These are phyloP conservation scores for Fusarium sp. DNA, from an alignment of 2,329 filamentous ascomycete genomes.

Conservation along the genomic window DNA sequence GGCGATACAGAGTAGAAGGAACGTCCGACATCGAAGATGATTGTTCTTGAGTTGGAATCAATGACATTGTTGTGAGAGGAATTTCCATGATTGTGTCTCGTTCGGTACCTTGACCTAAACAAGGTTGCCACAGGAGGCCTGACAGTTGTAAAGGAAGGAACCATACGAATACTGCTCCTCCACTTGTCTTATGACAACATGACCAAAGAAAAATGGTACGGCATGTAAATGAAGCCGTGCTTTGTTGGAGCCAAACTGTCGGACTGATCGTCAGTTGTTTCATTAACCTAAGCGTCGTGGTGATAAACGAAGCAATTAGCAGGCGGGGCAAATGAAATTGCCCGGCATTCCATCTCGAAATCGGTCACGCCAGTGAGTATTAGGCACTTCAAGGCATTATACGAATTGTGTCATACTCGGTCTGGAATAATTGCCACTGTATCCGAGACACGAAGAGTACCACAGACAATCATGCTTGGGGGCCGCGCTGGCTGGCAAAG, in stretches of 20 bases:
- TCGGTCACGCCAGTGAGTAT: too few species aligned
- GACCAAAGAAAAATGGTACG: not conserved
- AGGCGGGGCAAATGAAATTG: slow-evolving; percentile 12
- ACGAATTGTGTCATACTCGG: slow-evolving; percentile 1
- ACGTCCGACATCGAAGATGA: not conserved
- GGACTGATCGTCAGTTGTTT: slow-evolving; percentile 16
- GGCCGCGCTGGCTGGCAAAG: not conserved
- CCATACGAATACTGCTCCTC: not conserved
- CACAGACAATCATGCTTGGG: slow-evolving; percentile 2
- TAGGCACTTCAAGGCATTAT: not conserved
- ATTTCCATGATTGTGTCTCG: too few species aligned
- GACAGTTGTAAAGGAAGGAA: not conserved
- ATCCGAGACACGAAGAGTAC: not conserved
- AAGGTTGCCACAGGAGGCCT: not conserved
- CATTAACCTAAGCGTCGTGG: slow-evolving; percentile 10
- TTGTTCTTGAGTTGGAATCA: too few species aligned
- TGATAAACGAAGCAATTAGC: not conserved
- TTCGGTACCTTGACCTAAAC: too few species aligned
- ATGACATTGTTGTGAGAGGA: too few species aligned
- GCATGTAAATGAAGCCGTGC: not conserved
- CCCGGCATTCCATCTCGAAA: slow-evolving; percentile 10
- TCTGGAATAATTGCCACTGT: slow-evolving; percentile 2
- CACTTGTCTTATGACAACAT: not conserved
- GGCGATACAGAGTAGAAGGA: not conserved
- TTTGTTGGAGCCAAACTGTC: not conserved